Conservation (phyloP, 179 eudicot genomes). For the Beta corolliflora region DNA sequence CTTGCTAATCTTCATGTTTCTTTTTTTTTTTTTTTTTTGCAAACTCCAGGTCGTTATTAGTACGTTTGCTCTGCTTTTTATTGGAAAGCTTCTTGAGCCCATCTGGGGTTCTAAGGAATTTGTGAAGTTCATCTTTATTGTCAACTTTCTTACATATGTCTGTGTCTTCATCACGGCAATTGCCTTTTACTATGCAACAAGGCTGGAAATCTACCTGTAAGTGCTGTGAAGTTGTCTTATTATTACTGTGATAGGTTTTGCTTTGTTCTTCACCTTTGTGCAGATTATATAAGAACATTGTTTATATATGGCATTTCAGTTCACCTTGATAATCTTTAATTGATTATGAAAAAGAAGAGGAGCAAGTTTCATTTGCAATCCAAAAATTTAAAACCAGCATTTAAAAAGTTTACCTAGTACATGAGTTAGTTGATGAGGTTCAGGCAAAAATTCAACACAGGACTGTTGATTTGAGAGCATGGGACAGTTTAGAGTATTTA, state of each 20-base stretch:
- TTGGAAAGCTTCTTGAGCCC: conserved; percentile 96
- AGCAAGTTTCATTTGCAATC: background rate
- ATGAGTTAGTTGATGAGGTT: background rate
- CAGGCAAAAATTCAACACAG: background rate
- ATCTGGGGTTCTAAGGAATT: conserved; percentile 98
- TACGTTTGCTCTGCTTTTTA: conserved; percentile 73
- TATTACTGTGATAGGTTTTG: background rate
- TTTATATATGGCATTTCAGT: background rate
- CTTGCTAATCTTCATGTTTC: background rate
- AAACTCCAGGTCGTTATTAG: conserved; percentile 63
- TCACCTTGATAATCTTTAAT: background rate
- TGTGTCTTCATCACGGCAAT: conserved; percentile 89
- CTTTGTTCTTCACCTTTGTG: conserved; percentile 11
- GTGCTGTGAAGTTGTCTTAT: conserved; percentile 30
- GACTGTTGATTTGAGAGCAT: background rate
- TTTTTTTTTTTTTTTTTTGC: background rate
- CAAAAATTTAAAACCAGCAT: background rate
- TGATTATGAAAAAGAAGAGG: background rate
- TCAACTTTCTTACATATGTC: conserved; percentile 81
- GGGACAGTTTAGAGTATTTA: no score
- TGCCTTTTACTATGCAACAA: conserved; percentile 80
- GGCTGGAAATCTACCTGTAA: conserved; percentile 88
- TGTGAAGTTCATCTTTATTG: conserved; percentile 85
- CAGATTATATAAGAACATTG: background rate
- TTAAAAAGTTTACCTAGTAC: background rate